Conservation (phyloP, 1,284 basidiomycete species). For the Trametes sp. region DNA sequence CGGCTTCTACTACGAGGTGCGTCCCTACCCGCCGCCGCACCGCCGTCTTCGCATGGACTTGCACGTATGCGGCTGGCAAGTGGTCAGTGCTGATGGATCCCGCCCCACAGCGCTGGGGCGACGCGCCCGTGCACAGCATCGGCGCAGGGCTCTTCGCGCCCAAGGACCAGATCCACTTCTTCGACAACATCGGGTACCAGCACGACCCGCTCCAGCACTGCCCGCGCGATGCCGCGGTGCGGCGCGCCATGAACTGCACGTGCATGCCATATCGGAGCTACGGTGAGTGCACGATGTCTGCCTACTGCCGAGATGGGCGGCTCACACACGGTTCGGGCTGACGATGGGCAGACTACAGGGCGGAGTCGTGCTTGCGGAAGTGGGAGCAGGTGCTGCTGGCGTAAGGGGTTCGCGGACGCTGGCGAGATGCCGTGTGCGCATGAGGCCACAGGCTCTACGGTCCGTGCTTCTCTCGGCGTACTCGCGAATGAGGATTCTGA, state of each 20-base stretch:
- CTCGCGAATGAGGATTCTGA: no score
- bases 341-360: not conserved
- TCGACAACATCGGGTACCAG: slow-evolving; percentile 67
- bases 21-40: slow-evolving; percentile 10
- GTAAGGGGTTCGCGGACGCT: not conserved
- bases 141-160: slow-evolving; percentile 70
- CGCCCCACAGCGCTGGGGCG: slow-evolving; percentile 71
- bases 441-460: no score
- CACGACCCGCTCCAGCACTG: slow-evolving; percentile 62
- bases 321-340: no score
- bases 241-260: slow-evolving; percentile 51
- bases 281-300: not conserved
- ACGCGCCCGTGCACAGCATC: slow-evolving; percentile 84
- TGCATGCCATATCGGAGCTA: not conserved
- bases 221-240: slow-evolving; percentile 50
- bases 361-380: not conserved
- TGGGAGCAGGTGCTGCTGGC: not conserved
- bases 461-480: no score
- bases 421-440: no score
- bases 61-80: not conserved
- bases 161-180: slow-evolving; percentile 74
- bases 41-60: not conserved
- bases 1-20: slow-evolving; percentile 81
- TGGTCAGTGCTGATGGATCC: not conserved
- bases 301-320: not conserved